Conservation (phyloP, 2,329 filamentous ascomycete species). For the Alternaria arborescens region DNA sequence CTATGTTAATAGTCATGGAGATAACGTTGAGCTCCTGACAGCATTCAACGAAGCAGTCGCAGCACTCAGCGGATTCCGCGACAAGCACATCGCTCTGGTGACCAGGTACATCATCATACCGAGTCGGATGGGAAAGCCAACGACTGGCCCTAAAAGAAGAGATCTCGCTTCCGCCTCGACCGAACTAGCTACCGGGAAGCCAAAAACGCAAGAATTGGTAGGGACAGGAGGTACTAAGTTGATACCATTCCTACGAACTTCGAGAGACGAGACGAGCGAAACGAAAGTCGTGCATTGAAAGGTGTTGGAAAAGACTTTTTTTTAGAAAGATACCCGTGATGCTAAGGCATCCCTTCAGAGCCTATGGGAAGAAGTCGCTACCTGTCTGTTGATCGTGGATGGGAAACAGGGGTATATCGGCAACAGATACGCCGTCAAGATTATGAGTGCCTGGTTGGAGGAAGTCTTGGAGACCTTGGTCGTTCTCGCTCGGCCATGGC, state of each 20-base stretch:
- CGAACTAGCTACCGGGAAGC: conserved; percentile 42
- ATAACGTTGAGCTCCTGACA: conserved; percentile 47
- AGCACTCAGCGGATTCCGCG: conserved; percentile 58
- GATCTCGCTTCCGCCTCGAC: conserved; percentile 59
- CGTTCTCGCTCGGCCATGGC: conserved; percentile 43
- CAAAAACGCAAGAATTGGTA: conserved; percentile 51
- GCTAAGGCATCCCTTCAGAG: not conserved
- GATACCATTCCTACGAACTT: conserved; percentile 63
- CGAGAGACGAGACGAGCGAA: conserved; percentile 60
- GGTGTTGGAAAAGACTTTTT: not conserved
- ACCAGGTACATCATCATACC: conserved; percentile 63
- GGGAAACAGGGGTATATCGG: conserved; percentile 44
- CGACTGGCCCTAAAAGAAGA: conserved; percentile 36
- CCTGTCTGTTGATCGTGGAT: conserved; percentile 40
- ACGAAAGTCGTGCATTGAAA: conserved; percentile 38
- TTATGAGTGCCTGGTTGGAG: conserved; percentile 43
- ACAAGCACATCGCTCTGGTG: conserved; percentile 63
- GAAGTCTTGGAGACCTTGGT: conserved; percentile 43
- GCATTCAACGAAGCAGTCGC: conserved; percentile 59
- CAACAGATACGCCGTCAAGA: conserved; percentile 39
- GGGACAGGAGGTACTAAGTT: conserved; percentile 63
- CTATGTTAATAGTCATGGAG: conserved; percentile 50
- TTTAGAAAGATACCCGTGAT: not conserved
- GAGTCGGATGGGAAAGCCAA: conserved; percentile 36
- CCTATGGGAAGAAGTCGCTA: conserved; percentile 17